Conservation (phyloP, 2,329 filamentous ascomycete genomes). For the Didymella lethalis region DNA sequence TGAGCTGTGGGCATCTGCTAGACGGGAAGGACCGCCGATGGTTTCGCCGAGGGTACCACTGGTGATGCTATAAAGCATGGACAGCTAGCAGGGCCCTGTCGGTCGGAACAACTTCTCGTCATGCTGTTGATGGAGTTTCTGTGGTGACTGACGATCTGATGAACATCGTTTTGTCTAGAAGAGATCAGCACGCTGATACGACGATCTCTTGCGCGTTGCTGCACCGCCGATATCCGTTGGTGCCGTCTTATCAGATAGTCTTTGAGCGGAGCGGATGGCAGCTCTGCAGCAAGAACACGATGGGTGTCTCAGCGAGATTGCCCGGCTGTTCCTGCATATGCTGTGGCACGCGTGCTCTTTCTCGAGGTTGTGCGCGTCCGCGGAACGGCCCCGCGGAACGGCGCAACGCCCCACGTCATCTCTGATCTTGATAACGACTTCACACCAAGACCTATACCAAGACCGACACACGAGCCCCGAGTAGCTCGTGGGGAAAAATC, state of each 20-base stretch:
- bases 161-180: conserved; percentile 22
- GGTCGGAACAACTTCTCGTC: conserved; percentile 1
- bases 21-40: conserved; percentile 27
- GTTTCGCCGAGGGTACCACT: conserved; percentile 22
- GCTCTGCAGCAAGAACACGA: neutral
- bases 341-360: neutral
- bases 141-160: conserved; percentile 8
- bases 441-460: no score
- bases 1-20: conserved; percentile 23
- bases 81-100: neutral
- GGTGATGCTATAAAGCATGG: conserved; percentile 5
- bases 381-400: conserved; percentile 3
- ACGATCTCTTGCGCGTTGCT: conserved; percentile 9
- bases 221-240: neutral
- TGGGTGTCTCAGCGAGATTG: neutral
- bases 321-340: conserved; percentile 1
- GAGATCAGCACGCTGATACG: conserved; percentile 25
- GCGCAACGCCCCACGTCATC: conserved; percentile 1
- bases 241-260: neutral
- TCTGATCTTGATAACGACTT: neutral
- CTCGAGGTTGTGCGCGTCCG: neutral
- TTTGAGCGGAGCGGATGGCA: neutral
- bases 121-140: conserved; percentile 7
- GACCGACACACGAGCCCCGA: no score
- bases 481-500: no score